These are phyloP conservation scores for Xerocomus amazonicus DNA, from an alignment of 1,284 basidiomycete genomes.

Conservation along the genomic window DNA sequence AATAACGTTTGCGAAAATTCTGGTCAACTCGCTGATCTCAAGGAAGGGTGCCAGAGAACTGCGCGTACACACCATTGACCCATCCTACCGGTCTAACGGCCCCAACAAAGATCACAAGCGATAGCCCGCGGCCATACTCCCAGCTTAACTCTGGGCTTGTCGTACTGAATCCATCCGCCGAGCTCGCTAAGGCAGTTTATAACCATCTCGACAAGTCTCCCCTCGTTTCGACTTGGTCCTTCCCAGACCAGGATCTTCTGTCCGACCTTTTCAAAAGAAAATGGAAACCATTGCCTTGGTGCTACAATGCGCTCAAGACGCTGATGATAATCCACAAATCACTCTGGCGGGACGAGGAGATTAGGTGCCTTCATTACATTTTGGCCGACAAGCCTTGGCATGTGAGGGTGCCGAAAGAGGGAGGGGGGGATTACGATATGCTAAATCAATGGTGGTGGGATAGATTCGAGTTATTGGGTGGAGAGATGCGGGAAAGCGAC, in stretches of 20 bases:
- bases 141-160: constrained; percentile 90
- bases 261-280: constrained; percentile 74
- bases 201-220: constrained; percentile 67
- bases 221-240: constrained; percentile 67
- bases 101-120: constrained; percentile 45
- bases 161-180: constrained; percentile 73
- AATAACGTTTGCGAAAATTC: constrained; percentile 24
- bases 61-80: constrained; percentile 69
- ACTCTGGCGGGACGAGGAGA: constrained; percentile 77
- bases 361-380: constrained; percentile 75
- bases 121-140: constrained; percentile 67
- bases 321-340: constrained; percentile 62
- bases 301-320: constrained; percentile 86
- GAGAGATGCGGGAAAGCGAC: constrained; percentile 45
- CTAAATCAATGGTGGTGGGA: constrained; percentile 78
- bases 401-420: constrained; percentile 35
- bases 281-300: constrained; percentile 75
- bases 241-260: constrained; percentile 93
- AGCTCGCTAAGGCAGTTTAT: constrained; percentile 50
- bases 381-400: constrained; percentile 76
- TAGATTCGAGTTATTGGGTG: constrained; percentile 49
- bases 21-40: constrained; percentile 6
- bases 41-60: constrained; percentile 83
- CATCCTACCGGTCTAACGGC: constrained; percentile 47
- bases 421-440: constrained; percentile 44